Percentiles rank a stretch among this genome's conserved stretches.
Evolutionary conservation across 2,329 filamentous ascomycete genomes (phyloP).

Genomic region (Penicillium sp.): DNA sequence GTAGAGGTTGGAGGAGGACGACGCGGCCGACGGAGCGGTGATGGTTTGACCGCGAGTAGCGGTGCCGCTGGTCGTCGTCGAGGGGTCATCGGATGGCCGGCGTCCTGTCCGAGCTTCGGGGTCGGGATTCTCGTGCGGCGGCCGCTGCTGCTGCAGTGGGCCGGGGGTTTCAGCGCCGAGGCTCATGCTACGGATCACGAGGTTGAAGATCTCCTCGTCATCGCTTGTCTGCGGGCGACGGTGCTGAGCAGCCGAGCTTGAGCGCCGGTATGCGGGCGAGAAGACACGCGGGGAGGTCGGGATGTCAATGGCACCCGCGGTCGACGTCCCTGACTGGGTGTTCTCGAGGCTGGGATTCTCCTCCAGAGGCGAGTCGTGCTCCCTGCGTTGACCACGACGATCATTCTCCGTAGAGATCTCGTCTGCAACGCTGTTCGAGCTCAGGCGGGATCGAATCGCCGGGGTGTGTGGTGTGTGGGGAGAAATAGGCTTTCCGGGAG

Average conservation of each 20-base stretch:
- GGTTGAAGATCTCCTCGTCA: constrained; percentile 48
- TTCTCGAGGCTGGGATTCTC: constrained; percentile 42
- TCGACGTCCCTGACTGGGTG: constrained; percentile 35
- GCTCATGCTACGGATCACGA: constrained; percentile 51
- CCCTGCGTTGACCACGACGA: constrained; percentile 33
- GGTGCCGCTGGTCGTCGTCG: constrained; percentile 21
- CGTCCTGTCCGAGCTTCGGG: constrained; percentile 22
- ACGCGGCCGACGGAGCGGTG: constrained; percentile 31
- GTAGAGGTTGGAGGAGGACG: constrained; percentile 38
- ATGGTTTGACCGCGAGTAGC: constrained; percentile 22
- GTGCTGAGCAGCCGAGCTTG: constrained; percentile 48
- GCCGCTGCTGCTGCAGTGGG: constrained; percentile 37
- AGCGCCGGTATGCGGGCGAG: constrained; percentile 44
- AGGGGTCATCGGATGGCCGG: constrained; percentile 27
- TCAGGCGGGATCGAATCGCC: constrained; percentile 88
- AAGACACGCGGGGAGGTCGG: constrained; percentile 50
- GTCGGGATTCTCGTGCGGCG: constrained; percentile 32
- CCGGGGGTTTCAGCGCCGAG: constrained; percentile 45
- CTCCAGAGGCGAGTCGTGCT: constrained; percentile 37
- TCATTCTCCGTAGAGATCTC: constrained; percentile 53
- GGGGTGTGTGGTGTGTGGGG: constrained; percentile 91
- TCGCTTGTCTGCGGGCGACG: constrained; percentile 42
- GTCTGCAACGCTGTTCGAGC: constrained; percentile 82
- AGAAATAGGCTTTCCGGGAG: constrained; percentile 85
- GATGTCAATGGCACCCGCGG: constrained; percentile 51